These are phyloP conservation scores for grape (Vitis vinifera) DNA, from an alignment of 164 flowering plant species.

Conservation along the genomic window ASM3070453v1 NC_081806.1:6395001-6395500, in stretches of 20 bases:
- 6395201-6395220: too few species aligned
- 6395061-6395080: not conserved
- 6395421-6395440: not conserved
- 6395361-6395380: too few species aligned
- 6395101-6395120: not conserved
- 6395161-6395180: too few species aligned
- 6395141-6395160: too few species aligned
- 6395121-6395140: not conserved
- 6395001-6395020: not conserved
- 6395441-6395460: not conserved
- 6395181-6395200: too few species aligned
- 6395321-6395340: not conserved
- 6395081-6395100: not conserved
- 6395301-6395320: not conserved
- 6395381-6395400: not conserved
- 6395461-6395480: not conserved
- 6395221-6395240: too few species aligned
- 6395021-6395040: not conserved
- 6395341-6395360: not conserved
- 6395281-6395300: not conserved
- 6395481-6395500: not conserved
- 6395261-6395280: not conserved
- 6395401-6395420: not conserved
- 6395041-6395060: not conserved
- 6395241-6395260: not conserved